Base-by-base conservation (phyloP, 2,329 filamentous ascomycete species). In the Epichloe gansuensis region DNA sequence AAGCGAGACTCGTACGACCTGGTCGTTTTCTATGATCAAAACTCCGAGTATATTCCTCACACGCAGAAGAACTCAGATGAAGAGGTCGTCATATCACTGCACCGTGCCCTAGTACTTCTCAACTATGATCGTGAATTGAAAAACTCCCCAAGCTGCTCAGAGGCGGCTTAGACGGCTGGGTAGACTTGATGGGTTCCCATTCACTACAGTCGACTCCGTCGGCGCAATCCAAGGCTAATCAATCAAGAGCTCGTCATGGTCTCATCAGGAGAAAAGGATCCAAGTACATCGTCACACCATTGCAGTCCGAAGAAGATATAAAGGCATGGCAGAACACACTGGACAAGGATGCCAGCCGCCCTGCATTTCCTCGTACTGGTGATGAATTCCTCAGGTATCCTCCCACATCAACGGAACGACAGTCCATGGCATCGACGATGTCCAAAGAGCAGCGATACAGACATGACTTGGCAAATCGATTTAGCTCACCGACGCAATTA, bases 371-470 rank as follows among this genome's bases (percentile, higher is more conserved):
- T 44, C 83, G 83, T 53, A 83, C 82, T 5, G 88, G 85, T 12
- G 87, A 93, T 57, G 91, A 95, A 37, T 96, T 96, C 61, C 70
- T 94, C 48, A 82, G 88, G 21, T 95, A 84, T 63, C 90, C 91
- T 0, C 83, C 90, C 7, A 75, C 87, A 17, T 75, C 82, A 5
- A 70, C 80, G 41, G 74, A 75, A 46, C 74, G 77, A 45, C 77
- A 83, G 62, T 83, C 80, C 3, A 84, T 83, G 80, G 69, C 69
- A 2, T 72, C 76, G 34, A 66, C 70, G 0, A 54, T 59, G 13
- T 55, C 57, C 17, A 52, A 56, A n/a, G 56, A 58, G 12, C 58
- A 57, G 41, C 59, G 56, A 17, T 60, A 58, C 59, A 58, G 59
- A 13, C 64, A 67, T 47, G 62, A 59, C 5, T 48, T 65, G 25